Evolutionary conservation across 1,284 basidiomycete genomes (phyloP), one percentile per base, ranked within the genome.

Genomic region (Papiliotrema terrestris): DNA sequence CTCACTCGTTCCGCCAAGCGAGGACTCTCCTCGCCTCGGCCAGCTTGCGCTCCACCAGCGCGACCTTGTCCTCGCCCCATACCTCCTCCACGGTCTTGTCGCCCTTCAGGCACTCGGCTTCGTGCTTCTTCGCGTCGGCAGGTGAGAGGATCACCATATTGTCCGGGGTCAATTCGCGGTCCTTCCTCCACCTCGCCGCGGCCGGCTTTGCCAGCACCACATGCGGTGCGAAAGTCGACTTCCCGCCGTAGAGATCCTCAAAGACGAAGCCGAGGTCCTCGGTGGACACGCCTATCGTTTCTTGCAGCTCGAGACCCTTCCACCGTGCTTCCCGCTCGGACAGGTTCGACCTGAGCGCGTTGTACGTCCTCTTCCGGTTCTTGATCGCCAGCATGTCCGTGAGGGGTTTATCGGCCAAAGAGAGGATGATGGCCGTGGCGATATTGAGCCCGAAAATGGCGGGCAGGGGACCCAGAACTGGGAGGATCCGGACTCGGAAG

Each of bases 391-490:
- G 75, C 1, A 89, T 89, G 62, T 92, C 89, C 36, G 80, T 76
- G 45, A 94, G 86, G 1, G 91, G 88, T 67, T 88, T 90, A 11
- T 83, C 86, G 1, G 89, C 89, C 37, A 96, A 76, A 48, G 87
- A 86, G 68, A 89, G 90, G 1, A 92, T 77, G 58, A 96, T 84
- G 71, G 90, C 95, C 1, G 90, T 89, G 15, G 89, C 89, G 47
- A 87, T 86, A 63, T 93, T 83, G 58, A 96, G 81, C 6, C 93
- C 93, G 71, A 97, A 97, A 56, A 92, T 84, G 2, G 88, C 84
- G 0, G 91, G 91, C 2, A 94, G 74, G 0, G 91, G 88, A 55
- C 69, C 71, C 6, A 78, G 68, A 5, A 78, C 76, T 44, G 76
- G 76, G 11, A 78, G 59, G 39, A 78, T 78, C 13, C 74, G 72